Base-by-base conservation (phyloP, 2,329 filamentous ascomycete species). In the Fusarium sp. region DNA sequence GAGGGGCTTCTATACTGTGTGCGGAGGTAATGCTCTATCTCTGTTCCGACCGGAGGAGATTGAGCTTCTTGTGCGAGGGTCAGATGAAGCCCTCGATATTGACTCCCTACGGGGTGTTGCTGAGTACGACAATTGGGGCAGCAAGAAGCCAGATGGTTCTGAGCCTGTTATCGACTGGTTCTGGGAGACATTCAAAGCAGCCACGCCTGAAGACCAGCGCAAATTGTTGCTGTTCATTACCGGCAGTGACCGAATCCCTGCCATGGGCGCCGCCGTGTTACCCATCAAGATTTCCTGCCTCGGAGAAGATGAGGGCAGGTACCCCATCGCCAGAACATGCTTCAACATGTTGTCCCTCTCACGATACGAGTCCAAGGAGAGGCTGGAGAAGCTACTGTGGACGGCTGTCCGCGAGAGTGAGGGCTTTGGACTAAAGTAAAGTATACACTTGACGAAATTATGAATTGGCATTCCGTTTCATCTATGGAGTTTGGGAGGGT, bases 11-110 rank as follows among this genome's bases (percentile, higher is more conserved):
- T 98, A 95, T 81, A 97, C 94, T 0, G 94, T 98, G 32, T 97
- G 95, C 80, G 94, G 93, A 39, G 94, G 95, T 39, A 97, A 97
- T 80, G 95, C 95, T 1, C 87, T 98, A 39, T 94, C 93, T 1
- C 88, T 98, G 2, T 98, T 98, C 82, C 90, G 94, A 18, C 93
- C 95, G 0, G 95, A 98, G 81, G 95, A 98, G 81, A 97, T 98
- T 71, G 95, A 98, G 81, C 88, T 97, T 5, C 88, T 98, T 1
- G 90, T 98, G 6, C 89, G 95, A 61, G 95, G 95, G 13, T 97
- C 94, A 9, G 94, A 97, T 73, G 95, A 97, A 79, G 85, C 91
- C 6, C 89, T 98, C 3, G 95, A 98, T 76, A 92, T 98, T 60
- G 86, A 87, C 5, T 92, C 93, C 5, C 84, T 98, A 32, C 89